These are phyloP conservation scores for Akebia trifoliata DNA, from an alignment of 164 flowering plant genomes.

Conservation along the genomic window DNA sequence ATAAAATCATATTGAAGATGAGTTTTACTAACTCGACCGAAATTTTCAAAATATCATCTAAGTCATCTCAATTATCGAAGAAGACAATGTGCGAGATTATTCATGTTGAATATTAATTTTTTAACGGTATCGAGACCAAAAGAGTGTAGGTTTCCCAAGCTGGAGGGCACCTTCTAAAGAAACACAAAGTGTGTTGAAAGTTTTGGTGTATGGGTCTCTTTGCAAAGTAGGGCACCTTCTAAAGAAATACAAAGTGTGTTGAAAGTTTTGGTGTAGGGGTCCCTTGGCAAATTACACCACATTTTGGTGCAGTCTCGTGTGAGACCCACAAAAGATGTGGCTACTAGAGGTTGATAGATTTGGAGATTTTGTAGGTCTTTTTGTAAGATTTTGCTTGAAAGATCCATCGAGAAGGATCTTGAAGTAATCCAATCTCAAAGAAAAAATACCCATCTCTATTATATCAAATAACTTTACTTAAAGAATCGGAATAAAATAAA, in stretches of 20 bases:
- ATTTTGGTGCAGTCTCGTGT: constrained; percentile 3
- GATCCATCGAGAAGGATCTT: too few species aligned
- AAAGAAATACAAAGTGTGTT: constrained; percentile 3
- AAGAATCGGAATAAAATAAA: too few species aligned
- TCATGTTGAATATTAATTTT: neutral
- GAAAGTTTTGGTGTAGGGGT: neutral
- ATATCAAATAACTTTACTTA: too few species aligned
- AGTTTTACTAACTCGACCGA: too few species aligned
- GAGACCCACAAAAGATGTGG: constrained; percentile 3
- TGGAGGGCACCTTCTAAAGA: constrained; percentile 26
- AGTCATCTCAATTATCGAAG: too few species aligned
- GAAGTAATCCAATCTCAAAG: too few species aligned
- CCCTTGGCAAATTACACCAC: constrained; percentile 4
- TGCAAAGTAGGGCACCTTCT: constrained; percentile 21
- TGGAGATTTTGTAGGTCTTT: constrained; percentile 4
- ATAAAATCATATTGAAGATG: too few species aligned
- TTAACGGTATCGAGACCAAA: too few species aligned
- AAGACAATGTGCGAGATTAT: constrained; percentile 18
- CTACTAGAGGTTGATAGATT: neutral
- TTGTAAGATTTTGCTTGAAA: too few species aligned
- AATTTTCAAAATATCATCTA: too few species aligned
- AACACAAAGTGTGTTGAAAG: neutral
- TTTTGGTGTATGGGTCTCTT: too few species aligned
- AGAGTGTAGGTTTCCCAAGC: constrained; percentile 14
- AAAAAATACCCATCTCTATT: too few species aligned